Conservation (phyloP, 2,329 filamentous ascomycete species). For the Alternaria sp. region DNA sequence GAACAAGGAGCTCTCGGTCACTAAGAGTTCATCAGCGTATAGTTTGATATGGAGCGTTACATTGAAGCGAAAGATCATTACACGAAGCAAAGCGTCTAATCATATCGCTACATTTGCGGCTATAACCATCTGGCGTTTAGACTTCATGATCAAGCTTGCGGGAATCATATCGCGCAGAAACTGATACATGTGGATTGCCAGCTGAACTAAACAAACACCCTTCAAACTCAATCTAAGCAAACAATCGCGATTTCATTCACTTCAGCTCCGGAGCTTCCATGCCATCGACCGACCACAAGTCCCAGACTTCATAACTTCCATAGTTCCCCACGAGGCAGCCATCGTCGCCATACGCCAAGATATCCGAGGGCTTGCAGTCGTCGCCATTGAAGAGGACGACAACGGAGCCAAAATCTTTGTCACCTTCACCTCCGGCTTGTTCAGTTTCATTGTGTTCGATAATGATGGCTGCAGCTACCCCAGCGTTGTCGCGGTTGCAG, state of each 20-base stretch:
- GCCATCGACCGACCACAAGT: constrained; percentile 10
- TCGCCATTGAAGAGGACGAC: constrained; percentile 12
- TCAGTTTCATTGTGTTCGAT: background rate
- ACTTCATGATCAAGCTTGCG: background rate
- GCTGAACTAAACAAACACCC: background rate
- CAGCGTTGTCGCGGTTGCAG: constrained; percentile 9
- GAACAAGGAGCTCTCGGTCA: background rate
- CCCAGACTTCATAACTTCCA: constrained; percentile 15
- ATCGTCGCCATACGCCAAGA: constrained; percentile 8
- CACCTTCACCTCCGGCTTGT: background rate
- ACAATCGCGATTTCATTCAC: background rate
- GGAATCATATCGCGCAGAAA: background rate
- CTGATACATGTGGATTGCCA: background rate
- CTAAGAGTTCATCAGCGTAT: background rate
- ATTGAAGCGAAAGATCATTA: background rate
- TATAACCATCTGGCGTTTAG: background rate
- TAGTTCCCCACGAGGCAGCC: constrained; percentile 9
- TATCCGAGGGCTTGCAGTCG: constrained; percentile 13
- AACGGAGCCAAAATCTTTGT: constrained; percentile 12
- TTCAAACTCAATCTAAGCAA: background rate
- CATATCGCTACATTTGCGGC: background rate
- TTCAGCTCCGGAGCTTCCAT: background rate
- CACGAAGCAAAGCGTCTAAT: background rate
- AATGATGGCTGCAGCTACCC: constrained; percentile 1
- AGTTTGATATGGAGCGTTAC: background rate